Evolutionary conservation across 169 alveolate genomes (phyloP).

Genomic region (Eimeria falciformis): DNA sequence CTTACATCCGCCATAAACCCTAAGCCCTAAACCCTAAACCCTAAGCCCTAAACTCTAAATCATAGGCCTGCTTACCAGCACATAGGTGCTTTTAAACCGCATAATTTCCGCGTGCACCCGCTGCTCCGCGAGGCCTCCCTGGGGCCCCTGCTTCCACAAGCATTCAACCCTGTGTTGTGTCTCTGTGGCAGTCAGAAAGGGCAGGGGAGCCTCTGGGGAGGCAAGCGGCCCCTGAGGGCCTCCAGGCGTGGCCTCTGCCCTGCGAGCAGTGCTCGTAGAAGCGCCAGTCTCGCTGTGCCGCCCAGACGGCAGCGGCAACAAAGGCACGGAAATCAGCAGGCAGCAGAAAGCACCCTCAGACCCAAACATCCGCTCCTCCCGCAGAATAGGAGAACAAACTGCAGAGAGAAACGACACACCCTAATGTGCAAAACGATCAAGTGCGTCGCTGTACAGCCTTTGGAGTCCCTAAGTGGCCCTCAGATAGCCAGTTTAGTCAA

Average conservation of each 20-base stretch:
- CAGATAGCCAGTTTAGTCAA: no score
- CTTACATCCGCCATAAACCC: not conserved
- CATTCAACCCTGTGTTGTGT: slow-evolving; percentile 25
- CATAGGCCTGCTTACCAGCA: not conserved
- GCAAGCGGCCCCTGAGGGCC: slow-evolving; percentile 1
- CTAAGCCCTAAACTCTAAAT: not conserved
- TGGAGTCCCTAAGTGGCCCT: no score
- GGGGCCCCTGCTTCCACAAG: slow-evolving; percentile 49
- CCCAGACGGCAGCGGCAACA: slow-evolving; percentile 18
- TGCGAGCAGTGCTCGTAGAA: not conserved
- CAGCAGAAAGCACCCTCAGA: slow-evolving; percentile 41
- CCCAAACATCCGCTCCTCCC: slow-evolving; percentile 26
- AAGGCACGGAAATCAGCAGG: slow-evolving; percentile 15
- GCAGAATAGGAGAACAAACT: not conserved
- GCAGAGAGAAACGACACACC: not conserved
- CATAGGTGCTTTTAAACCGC: slow-evolving; percentile 17
- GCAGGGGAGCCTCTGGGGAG: not conserved
- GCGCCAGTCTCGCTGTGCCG: not conserved
- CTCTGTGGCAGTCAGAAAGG: slow-evolving; percentile 25
- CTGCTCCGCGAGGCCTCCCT: slow-evolving; percentile 34
- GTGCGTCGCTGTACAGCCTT: no score
- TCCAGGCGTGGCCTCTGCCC: not conserved
- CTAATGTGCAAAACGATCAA: no score
- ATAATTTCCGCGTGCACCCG: slow-evolving; percentile 20
- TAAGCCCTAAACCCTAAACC: not conserved